Evolutionary conservation across 179 eudicot species (phyloP).

Genomic region (Camellia oleifera): DNA sequence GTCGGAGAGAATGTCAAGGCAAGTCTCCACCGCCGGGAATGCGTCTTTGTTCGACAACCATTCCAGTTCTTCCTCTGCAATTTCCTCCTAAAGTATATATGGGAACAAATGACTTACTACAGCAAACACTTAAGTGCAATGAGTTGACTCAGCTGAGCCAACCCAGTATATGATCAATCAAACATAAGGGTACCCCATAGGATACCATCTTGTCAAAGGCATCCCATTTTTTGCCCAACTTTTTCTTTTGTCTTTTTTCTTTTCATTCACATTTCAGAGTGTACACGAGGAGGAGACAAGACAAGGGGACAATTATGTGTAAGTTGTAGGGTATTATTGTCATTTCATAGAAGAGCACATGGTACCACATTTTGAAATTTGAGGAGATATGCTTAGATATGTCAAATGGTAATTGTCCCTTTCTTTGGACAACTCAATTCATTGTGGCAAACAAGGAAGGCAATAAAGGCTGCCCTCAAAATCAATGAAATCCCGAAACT

Average conservation of each 20-base stretch:
- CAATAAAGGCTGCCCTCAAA: neutral
- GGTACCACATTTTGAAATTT: constrained; percentile 16
- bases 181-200: neutral
- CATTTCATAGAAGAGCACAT: neutral
- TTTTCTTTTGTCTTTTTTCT: too few relatives aligned
- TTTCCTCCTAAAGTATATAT: constrained; percentile 51
- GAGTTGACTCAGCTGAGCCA: constrained; percentile 16
- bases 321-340: neutral
- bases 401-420: neutral
- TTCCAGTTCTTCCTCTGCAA: constrained; percentile 78
- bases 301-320: neutral
- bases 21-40: constrained; percentile 72
- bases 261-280: too few relatives aligned
- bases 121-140: neutral
- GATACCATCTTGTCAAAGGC: neutral
- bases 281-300: neutral
- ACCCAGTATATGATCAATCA: neutral
- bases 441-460: constrained; percentile 7
- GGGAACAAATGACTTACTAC: constrained; percentile 7
- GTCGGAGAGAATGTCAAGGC: constrained; percentile 47
- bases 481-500: neutral
- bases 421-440: constrained; percentile 28
- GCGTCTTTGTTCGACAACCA: constrained; percentile 87
- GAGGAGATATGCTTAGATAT: constrained; percentile 19
- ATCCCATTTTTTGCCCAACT: neutral